phyloP scores from a whole-genome alignment of 352 stramenopile genomes.

The Phytophthora agathidicida region DNA sequence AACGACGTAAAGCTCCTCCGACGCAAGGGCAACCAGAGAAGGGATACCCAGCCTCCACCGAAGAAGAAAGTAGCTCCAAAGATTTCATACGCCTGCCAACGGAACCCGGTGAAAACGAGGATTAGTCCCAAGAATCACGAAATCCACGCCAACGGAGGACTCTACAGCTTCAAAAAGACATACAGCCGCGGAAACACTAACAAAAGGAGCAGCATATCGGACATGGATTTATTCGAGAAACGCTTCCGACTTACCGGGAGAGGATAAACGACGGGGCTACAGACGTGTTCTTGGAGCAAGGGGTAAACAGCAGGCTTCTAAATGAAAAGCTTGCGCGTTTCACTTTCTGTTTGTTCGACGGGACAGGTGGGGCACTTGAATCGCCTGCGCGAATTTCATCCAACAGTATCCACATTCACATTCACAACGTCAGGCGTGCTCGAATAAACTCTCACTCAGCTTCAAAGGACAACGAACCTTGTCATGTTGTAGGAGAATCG shows the following conservation, averaged over 20 bases:
- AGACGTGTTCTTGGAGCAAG: constrained; percentile 16
- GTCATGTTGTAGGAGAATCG: constrained; percentile 85
- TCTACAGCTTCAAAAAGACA: constrained; percentile 4
- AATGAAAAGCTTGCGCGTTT: constrained; percentile 80
- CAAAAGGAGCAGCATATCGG: constrained; percentile 25
- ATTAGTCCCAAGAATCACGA: constrained; percentile 1
- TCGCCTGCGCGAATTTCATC: constrained; percentile 37
- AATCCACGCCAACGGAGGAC: background rate
- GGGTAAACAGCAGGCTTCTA: constrained; percentile 36
- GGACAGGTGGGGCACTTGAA: constrained; percentile 92
- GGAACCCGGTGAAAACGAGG: background rate
- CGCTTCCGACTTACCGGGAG: constrained; percentile 30
- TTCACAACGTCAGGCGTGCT: constrained; percentile 5
- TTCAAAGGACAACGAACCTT: constrained; percentile 38
- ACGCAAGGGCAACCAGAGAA: constrained; percentile 10
- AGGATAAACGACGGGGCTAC: constrained; percentile 22
- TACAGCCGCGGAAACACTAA: constrained; percentile 11
- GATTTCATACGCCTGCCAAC: background rate
- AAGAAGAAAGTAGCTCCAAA: constrained; percentile 4
- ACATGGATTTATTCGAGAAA: constrained; percentile 52
- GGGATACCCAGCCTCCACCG: constrained; percentile 1
- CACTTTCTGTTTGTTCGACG: constrained; percentile 77
- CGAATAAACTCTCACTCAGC: background rate
- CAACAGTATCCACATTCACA: background rate
- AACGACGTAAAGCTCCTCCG: constrained; percentile 25